Evolutionary conservation across 129 eudicot genomes (phyloP).

Genomic region (Calendula officinalis): DNA sequence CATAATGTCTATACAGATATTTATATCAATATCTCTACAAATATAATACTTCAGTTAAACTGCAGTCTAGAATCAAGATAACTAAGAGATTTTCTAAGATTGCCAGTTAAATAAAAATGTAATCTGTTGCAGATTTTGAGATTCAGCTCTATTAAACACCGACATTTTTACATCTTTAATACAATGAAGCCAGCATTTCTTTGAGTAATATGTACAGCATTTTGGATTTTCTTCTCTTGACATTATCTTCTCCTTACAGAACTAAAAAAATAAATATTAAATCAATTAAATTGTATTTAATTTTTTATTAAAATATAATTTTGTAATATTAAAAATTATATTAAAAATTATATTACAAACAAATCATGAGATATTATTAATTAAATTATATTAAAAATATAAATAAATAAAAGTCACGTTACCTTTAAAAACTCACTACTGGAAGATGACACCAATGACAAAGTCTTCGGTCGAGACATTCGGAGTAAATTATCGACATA

Average conservation of each 20-base stretch:
- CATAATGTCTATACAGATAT: conserved; percentile 4
- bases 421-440: conserved; percentile 48
- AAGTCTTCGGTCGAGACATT: conserved; percentile 32
- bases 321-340: too few species aligned
- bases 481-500: conserved; percentile 41
- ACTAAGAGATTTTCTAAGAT: background rate
- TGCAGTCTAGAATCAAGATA: conserved; percentile 10
- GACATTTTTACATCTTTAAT: conserved; percentile 36
- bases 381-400: background rate
- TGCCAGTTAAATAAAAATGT: conserved; percentile 32
- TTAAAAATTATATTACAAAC: background rate
- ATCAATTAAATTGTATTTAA: too few species aligned
- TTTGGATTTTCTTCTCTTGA: conserved; percentile 43
- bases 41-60: conserved; percentile 2
- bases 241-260: conserved; percentile 34
- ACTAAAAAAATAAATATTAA: conserved; percentile 32
- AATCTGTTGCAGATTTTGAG: conserved; percentile 19
- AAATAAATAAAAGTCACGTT: background rate
- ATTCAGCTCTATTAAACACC: conserved; percentile 14
- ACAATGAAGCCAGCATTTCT: conserved; percentile 64
- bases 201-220: conserved; percentile 49
- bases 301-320: too few species aligned
- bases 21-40: background rate
- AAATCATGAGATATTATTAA: background rate
- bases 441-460: conserved; percentile 47